These are phyloP conservation scores for Fusarium redolens DNA, from an alignment of 2,329 filamentous ascomycete species.

Conservation along the genomic window DNA sequence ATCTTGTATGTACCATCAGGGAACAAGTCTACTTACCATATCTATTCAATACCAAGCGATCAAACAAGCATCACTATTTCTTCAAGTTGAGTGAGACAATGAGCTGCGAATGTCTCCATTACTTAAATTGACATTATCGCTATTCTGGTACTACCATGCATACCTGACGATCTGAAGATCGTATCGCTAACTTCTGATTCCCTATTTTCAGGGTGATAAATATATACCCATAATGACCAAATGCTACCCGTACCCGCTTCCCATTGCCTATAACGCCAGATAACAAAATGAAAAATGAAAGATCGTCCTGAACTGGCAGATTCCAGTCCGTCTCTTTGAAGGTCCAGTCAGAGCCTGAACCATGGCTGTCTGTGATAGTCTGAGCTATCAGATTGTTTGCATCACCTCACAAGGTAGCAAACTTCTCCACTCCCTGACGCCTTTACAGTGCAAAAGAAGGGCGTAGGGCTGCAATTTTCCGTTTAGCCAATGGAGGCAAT, in stretches of 20 bases:
- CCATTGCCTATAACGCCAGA: constrained; percentile 23
- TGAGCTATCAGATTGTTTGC: not conserved
- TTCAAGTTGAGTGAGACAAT: not conserved
- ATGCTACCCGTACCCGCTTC: constrained; percentile 34
- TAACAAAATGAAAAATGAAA: constrained; percentile 20
- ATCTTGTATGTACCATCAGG: constrained; percentile 50
- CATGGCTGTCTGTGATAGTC: not conserved
- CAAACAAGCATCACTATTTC: constrained; percentile 8
- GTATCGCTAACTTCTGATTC: constrained; percentile 23
- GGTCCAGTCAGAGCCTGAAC: not conserved
- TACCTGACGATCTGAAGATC: constrained; percentile 22
- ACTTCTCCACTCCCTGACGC: not conserved
- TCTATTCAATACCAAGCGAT: constrained; percentile 45
- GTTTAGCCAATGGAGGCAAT: not conserved
- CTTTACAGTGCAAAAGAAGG: not conserved
- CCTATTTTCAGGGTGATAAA: constrained; percentile 13
- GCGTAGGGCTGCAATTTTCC: not conserved
- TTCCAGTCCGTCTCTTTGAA: not conserved
- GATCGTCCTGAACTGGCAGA: constrained; percentile 12
- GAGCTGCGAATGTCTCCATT: constrained; percentile 11
- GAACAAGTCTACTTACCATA: constrained; percentile 47
- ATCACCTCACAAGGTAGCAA: not conserved
- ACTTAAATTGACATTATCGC: constrained; percentile 30
- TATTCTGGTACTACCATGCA: constrained; percentile 28
- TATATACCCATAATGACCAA: constrained; percentile 9